Evolutionary conservation across 2,329 filamentous ascomycete genomes (phyloP).

Genomic region (Ceratocystis alfenasii): DNA sequence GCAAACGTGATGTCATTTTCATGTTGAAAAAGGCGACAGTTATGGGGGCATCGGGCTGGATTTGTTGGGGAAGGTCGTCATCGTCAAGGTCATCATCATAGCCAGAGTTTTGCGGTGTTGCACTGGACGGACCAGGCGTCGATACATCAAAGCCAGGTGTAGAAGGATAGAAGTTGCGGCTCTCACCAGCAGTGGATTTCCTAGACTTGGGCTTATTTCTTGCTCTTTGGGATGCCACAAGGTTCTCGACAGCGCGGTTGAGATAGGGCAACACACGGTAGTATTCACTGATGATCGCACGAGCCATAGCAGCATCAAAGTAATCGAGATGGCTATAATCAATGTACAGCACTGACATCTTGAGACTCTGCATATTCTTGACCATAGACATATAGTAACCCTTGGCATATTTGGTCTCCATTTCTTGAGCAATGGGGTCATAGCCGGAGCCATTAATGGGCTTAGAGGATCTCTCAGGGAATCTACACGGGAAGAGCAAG

Average conservation of each 20-base stretch:
- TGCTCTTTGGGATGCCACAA: constrained; percentile 13
- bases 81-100: constrained; percentile 9
- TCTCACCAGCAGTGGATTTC: constrained; percentile 15
- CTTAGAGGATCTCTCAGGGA: constrained; percentile 39
- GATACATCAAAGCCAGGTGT: constrained; percentile 18
- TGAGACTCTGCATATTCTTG: constrained; percentile 59
- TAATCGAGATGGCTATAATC: constrained; percentile 74
- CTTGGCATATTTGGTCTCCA: constrained; percentile 39
- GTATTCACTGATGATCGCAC: constrained; percentile 79
- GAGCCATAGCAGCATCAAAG: constrained; percentile 67
- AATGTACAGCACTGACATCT: constrained; percentile 75
- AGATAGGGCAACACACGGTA: constrained; percentile 92
- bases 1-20: constrained; percentile 72
- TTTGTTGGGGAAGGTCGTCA: constrained; percentile 42
- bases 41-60: constrained; percentile 77
- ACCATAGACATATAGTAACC: constrained; percentile 81
- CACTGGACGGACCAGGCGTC: constrained; percentile 20
- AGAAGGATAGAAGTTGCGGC: constrained; percentile 16
- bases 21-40: constrained; percentile 87
- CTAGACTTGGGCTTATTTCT: constrained; percentile 13
- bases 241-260: constrained; percentile 46
- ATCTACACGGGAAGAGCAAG: constrained; percentile 33
- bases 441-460: background rate
- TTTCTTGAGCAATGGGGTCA: constrained; percentile 17
- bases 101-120: constrained; percentile 20